Conservation (phyloP, 2,329 filamentous ascomycete genomes). For the Diaporthe amygdali region DNA sequence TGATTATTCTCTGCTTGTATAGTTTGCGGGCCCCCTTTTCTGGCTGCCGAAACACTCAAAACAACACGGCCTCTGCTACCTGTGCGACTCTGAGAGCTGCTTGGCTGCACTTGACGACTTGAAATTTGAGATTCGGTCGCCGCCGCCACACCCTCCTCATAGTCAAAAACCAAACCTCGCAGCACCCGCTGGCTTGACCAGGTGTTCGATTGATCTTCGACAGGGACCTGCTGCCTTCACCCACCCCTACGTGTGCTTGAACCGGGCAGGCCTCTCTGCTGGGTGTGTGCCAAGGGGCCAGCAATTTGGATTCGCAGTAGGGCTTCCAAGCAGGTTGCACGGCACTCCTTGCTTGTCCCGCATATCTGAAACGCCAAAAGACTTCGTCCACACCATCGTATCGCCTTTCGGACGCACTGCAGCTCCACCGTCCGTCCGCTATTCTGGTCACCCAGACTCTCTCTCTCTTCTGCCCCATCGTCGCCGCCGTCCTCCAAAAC, state of each 20-base stretch:
- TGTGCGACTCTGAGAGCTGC: background rate
- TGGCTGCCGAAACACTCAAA: constrained; percentile 1
- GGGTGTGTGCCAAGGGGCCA: constrained; percentile 3
- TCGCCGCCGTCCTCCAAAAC: background rate
- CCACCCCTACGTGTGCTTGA: background rate
- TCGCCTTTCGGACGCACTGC: constrained; percentile 25
- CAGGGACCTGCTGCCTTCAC: background rate
- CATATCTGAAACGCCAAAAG: constrained; percentile 47
- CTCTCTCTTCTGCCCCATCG: constrained; percentile 9
- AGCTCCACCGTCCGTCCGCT: constrained; percentile 24
- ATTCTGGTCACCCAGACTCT: background rate
- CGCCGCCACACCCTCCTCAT: background rate
- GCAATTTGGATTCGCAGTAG: constrained; percentile 11
- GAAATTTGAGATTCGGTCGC: background rate
- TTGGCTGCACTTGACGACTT: background rate
- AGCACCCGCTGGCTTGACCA: background rate
- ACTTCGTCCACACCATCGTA: constrained; percentile 30
- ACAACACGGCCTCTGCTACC: background rate
- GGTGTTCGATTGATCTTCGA: constrained; percentile 10
- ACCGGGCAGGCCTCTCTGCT: background rate
- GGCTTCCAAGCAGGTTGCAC: constrained; percentile 19
- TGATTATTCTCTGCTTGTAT: background rate
- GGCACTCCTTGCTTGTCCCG: constrained; percentile 34
- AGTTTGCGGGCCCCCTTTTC: background rate
- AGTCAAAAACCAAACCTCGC: background rate